Evolutionary conservation across 2,329 filamentous ascomycete species (phyloP).

Genomic region (Colletotrichum horii): DNA sequence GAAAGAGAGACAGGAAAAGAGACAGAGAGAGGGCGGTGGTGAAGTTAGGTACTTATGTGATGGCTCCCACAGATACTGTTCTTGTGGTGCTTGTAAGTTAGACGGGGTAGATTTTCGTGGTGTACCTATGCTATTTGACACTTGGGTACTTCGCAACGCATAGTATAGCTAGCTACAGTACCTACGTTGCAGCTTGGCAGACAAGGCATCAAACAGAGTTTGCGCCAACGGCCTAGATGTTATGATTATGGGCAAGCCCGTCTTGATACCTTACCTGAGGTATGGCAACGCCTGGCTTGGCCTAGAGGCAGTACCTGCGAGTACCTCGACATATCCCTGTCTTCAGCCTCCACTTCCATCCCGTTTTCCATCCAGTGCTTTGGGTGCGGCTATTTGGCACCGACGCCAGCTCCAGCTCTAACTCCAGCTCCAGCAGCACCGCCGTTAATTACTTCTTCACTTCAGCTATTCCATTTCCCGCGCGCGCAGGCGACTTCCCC

Average conservation of each 20-base stretch:
- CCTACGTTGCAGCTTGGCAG: background rate
- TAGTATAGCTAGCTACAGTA: background rate
- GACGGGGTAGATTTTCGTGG: background rate
- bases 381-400: conserved; percentile 10
- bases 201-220: background rate
- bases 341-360: conserved; percentile 17
- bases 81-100: background rate
- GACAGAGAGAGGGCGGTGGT: background rate
- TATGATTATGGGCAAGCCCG: background rate
- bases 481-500: background rate
- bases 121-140: background rate
- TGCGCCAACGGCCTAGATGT: background rate
- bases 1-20: background rate
- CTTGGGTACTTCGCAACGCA: background rate
- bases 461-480: background rate
- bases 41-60: background rate
- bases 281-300: background rate
- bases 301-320: background rate
- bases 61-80: background rate
- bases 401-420: background rate
- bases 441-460: background rate
- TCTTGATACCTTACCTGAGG: background rate
- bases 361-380: conserved; percentile 11
- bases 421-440: background rate
- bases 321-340: background rate